phyloP scores from a whole-genome alignment of 2,329 filamentous ascomycete genomes.

The Fusarium udum region DNA sequence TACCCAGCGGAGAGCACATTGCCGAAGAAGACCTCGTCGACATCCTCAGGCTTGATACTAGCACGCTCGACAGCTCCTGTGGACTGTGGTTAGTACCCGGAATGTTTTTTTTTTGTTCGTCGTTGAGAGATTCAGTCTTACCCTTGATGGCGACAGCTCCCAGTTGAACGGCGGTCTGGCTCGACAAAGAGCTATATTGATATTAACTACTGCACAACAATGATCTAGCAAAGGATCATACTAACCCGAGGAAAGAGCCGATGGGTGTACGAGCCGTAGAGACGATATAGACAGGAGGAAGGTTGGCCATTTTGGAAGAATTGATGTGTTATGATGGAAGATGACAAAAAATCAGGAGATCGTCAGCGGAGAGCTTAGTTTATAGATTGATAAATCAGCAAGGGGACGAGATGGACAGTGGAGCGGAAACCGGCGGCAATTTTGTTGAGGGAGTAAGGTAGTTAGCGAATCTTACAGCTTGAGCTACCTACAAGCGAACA shows the following conservation, averaged over 20 bases:
- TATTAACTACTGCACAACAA: conserved; percentile 27
- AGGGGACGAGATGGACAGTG: conserved; percentile 1
- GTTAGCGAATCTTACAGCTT: neutral
- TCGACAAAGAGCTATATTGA: conserved; percentile 79
- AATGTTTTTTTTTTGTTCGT: neutral
- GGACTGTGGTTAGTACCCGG: neutral
- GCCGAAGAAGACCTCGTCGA: conserved; percentile 97
- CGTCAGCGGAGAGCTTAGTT: conserved; percentile 16
- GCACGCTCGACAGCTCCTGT: conserved; percentile 83
- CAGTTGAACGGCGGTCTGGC: conserved; percentile 84
- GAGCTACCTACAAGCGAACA: conserved; percentile 18
- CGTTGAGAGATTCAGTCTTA: conserved; percentile 52
- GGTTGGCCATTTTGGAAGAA: conserved; percentile 72
- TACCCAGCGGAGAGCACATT: conserved; percentile 98
- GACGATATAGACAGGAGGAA: conserved; percentile 94
- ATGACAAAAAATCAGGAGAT: conserved; percentile 10
- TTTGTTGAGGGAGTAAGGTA: conserved; percentile 31
- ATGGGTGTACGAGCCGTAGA: conserved; percentile 90
- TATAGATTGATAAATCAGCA: conserved; percentile 19
- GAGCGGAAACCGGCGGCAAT: conserved; percentile 33
- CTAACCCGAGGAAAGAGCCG: conserved; percentile 91
- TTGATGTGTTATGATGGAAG: conserved; percentile 16
- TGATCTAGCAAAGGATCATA: neutral
- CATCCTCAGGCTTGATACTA: conserved; percentile 86
- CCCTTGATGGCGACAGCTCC: conserved; percentile 94